phyloP scores from a whole-genome alignment of 441 rosid species.

The Raphanus hybrid region DNA sequence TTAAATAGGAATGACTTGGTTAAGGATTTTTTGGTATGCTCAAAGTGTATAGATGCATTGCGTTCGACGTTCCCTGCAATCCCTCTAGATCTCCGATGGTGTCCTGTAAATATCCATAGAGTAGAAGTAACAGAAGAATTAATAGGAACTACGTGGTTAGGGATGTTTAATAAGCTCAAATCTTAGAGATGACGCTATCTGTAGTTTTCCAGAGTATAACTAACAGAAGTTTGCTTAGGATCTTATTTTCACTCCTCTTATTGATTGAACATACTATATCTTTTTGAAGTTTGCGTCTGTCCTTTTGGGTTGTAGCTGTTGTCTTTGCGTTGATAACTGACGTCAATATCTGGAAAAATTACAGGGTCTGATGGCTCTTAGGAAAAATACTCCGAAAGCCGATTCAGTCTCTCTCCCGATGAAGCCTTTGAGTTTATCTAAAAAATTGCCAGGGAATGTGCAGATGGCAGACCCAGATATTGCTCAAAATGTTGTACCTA shows the following conservation, averaged over 20 bases:
- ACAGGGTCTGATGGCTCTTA: constrained; percentile 75
- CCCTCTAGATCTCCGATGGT: background rate
- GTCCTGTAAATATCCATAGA: background rate
- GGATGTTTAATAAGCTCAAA: background rate
- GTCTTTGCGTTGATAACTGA: background rate
- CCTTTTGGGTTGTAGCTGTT: constrained; percentile 23
- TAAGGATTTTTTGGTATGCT: background rate
- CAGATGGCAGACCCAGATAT: constrained; percentile 54
- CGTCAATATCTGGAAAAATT: constrained; percentile 28
- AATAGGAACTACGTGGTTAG: background rate
- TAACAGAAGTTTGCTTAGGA: background rate
- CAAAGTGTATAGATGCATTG: constrained; percentile 12
- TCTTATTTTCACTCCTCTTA: constrained; percentile 7
- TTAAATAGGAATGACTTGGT: constrained; percentile 1
- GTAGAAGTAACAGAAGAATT: background rate
- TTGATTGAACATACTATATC: constrained; percentile 14
- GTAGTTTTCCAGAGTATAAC: background rate
- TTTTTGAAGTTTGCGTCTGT: constrained; percentile 1
- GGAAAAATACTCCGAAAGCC: constrained; percentile 60
- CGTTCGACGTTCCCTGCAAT: constrained; percentile 5
- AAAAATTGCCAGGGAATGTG: constrained; percentile 57
- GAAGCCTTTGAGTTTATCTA: constrained; percentile 71
- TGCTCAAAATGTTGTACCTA: constrained; percentile 47
- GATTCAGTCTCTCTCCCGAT: constrained; percentile 55
- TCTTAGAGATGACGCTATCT: constrained; percentile 7